Evolutionary conservation across 2,329 filamentous ascomycete species (phyloP).

Genomic region (Penicillium occitanis): DNA sequence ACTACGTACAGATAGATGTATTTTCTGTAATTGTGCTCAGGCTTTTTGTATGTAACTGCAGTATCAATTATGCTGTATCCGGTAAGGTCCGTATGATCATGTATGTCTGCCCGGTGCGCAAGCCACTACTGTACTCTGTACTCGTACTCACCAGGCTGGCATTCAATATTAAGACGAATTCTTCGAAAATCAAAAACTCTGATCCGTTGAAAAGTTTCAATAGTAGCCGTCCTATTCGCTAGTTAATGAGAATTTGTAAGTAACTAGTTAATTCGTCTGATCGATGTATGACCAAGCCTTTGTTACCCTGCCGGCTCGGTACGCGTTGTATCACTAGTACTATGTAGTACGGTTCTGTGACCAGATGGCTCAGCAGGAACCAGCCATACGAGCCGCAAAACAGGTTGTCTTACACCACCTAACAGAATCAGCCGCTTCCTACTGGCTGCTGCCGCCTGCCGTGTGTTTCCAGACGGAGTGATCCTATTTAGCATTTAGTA

Average conservation of each 20-base stretch:
- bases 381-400: conserved; percentile 18
- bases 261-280: background rate
- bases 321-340: conserved; percentile 7
- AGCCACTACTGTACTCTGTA: background rate
- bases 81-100: background rate
- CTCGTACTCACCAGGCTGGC: background rate
- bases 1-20: conserved; percentile 2
- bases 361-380: conserved; percentile 13
- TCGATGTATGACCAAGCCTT: background rate
- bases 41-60: background rate
- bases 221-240: background rate
- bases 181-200: background rate
- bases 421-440: background rate
- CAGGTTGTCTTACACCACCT: conserved; percentile 13
- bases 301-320: background rate
- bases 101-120: background rate
- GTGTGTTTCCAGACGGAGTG: conserved; percentile 6
- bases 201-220: background rate
- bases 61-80: background rate
- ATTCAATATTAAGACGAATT: background rate
- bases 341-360: background rate
- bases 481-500: background rate
- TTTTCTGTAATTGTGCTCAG: conserved; percentile 3
- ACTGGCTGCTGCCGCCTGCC: conserved; percentile 16
- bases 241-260: background rate